Percentiles rank a stretch among this genome's conserved stretches.
phyloP scores from a whole-genome alignment of 805 yeast species.

The Saccharomycopsis fodiens region DNA sequence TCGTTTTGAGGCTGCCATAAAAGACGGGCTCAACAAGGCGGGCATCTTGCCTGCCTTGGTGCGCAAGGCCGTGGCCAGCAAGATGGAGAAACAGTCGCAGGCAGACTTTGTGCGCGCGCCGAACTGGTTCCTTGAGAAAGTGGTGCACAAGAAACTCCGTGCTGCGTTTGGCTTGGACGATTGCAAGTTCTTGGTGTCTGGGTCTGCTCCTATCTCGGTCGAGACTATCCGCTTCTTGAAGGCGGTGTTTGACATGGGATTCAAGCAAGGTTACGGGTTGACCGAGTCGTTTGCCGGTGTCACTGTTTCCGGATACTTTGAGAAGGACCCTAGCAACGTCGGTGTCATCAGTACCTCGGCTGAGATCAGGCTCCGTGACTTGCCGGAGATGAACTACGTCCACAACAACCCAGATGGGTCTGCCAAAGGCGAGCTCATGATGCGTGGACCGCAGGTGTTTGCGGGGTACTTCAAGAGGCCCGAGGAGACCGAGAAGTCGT shows the following conservation, averaged over 20 bases:
- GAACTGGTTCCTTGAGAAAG: constrained; percentile 24
- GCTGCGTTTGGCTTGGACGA: constrained; percentile 34
- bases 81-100: constrained; percentile 17
- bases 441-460: constrained; percentile 51
- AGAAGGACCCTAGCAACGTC: constrained; percentile 31
- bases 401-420: constrained; percentile 21
- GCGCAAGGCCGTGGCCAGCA: constrained; percentile 9
- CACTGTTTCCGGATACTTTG: constrained; percentile 29
- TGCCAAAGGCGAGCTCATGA: constrained; percentile 41
- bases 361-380: constrained; percentile 41
- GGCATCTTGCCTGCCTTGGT: constrained; percentile 3
- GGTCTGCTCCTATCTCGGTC: constrained; percentile 56
- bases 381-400: constrained; percentile 38
- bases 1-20: constrained; percentile 42
- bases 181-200: constrained; percentile 28
- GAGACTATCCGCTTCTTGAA: constrained; percentile 47
- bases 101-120: constrained; percentile 18
- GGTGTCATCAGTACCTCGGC: constrained; percentile 36
- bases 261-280: constrained; percentile 46
- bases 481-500: constrained; percentile 38
- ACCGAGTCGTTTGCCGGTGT: constrained; percentile 48
- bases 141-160: constrained; percentile 30
- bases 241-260: constrained; percentile 41
- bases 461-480: constrained; percentile 40
- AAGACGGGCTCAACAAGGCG: constrained; percentile 30